Evolutionary conservation across 2,329 filamentous ascomycete species (phyloP).

Genomic region (Capronia americana): DNA sequence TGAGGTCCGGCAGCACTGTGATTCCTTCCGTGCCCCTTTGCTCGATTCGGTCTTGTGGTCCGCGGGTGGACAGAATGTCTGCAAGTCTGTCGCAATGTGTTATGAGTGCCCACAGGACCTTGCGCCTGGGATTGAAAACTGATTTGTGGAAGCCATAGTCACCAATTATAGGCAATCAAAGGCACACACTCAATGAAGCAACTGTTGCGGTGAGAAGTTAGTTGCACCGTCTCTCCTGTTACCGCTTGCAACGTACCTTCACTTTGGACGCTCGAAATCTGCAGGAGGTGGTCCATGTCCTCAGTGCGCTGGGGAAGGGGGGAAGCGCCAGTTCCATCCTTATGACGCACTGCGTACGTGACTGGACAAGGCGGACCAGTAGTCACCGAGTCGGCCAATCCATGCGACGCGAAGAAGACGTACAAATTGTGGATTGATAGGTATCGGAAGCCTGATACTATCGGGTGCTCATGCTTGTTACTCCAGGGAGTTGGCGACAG

Average conservation of each 20-base stretch:
- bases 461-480: background rate
- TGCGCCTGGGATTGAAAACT: background rate
- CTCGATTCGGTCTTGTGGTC: background rate
- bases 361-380: background rate
- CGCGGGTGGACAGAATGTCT: background rate
- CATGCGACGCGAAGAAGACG: background rate
- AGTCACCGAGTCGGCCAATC: background rate
- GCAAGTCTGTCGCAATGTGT: background rate
- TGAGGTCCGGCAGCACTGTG: background rate
- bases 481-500: background rate
- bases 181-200: background rate
- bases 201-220: background rate
- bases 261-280: background rate
- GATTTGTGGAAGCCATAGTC: background rate
- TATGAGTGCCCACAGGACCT: background rate
- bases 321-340: background rate
- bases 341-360: background rate
- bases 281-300: background rate
- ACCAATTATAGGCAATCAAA: background rate
- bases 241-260: background rate
- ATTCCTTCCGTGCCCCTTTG: background rate
- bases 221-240: background rate
- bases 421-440: background rate
- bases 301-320: background rate
- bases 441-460: background rate